Evolutionary conservation across 805 yeast genomes (phyloP).

Genomic region (Wickerhamomyces ciferrii): DNA sequence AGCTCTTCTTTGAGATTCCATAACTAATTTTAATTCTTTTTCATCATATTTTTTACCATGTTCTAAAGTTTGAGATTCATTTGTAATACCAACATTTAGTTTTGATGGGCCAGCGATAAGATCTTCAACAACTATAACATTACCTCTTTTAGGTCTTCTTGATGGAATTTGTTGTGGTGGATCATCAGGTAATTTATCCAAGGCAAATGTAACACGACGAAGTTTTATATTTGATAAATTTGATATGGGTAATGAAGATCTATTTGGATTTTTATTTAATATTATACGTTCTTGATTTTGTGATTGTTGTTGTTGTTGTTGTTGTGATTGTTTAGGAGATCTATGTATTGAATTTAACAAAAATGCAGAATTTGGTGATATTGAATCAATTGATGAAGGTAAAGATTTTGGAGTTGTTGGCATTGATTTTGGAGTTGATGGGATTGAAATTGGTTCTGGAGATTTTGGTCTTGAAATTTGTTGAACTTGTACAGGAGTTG

Average conservation of each 20-base stretch:
- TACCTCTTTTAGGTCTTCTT: conserved; percentile 74
- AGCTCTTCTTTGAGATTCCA: conserved; percentile 52
- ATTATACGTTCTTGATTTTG: conserved; percentile 26
- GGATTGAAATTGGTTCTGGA: conserved; percentile 2
- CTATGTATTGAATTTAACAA: conserved; percentile 5
- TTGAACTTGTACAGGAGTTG: background rate
- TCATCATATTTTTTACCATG: conserved; percentile 13
- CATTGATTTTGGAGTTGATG: conserved; percentile 1
- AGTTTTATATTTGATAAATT: conserved; percentile 29
- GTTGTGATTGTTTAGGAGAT: conserved; percentile 2
- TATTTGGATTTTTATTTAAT: conserved; percentile 39
- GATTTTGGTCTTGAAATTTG: conserved; percentile 1
- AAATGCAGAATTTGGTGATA: conserved; percentile 11
- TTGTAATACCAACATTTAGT: conserved; percentile 64
- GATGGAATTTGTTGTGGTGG: conserved; percentile 97
- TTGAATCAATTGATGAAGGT: conserved; percentile 9
- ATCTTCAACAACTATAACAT: conserved; percentile 69
- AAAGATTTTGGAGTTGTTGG: conserved; percentile 2
- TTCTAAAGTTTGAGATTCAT: conserved; percentile 26
- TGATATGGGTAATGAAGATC: conserved; percentile 28
- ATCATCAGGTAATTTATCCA: conserved; percentile 66
- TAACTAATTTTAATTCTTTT: conserved; percentile 47
- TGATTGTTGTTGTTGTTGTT: background rate
- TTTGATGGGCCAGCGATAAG: conserved; percentile 55
- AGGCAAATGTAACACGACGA: conserved; percentile 71